These are phyloP conservation scores for Mycena kentingensis DNA, from an alignment of 768 basidiomycete species.

Conservation along the genomic window DNA sequence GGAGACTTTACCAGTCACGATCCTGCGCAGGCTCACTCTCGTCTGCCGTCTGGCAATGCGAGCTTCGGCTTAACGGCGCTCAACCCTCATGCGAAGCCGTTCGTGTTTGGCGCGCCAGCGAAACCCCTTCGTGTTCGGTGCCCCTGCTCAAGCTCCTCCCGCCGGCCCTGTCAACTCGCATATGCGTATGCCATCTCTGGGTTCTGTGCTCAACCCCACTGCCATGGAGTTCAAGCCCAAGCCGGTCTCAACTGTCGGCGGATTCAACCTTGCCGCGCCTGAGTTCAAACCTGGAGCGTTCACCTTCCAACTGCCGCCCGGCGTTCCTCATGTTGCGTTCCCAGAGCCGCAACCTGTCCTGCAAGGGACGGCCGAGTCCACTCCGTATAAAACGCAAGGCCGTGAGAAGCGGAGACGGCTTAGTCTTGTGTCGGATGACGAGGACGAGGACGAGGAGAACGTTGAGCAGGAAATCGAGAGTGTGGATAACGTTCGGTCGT, in stretches of 20 bases:
- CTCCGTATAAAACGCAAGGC: slow-evolving; percentile 61
- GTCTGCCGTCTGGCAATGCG: slow-evolving; percentile 43
- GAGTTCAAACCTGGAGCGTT: slow-evolving; percentile 82
- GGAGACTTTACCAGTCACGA: slow-evolving; percentile 63
- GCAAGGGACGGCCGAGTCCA: slow-evolving; percentile 36
- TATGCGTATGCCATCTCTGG: slow-evolving; percentile 50
- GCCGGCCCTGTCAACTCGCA: slow-evolving; percentile 39
- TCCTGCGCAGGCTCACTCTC: slow-evolving; percentile 66
- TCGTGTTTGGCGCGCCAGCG: slow-evolving; percentile 65
- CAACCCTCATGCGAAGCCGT: slow-evolving; percentile 83
- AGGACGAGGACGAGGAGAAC: slow-evolving; percentile 26
- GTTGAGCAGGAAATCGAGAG: slow-evolving; percentile 42
- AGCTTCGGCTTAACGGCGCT: slow-evolving; percentile 38
- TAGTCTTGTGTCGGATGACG: slow-evolving; percentile 38
- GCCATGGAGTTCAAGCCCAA: slow-evolving; percentile 84
- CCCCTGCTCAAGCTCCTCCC: slow-evolving; percentile 36
- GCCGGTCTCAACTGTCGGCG: neutral
- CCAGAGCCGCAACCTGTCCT: slow-evolving; percentile 27
- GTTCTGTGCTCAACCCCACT: slow-evolving; percentile 74
- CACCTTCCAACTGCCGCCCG: slow-evolving; percentile 73
- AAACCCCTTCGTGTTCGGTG: slow-evolving; percentile 28
- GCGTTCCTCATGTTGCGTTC: slow-evolving; percentile 60
- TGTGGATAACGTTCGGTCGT: slow-evolving; percentile 67
- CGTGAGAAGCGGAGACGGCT: slow-evolving; percentile 78
- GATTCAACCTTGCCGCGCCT: slow-evolving; percentile 55